These are phyloP conservation scores for Thermothelomyces thermophilus DNA, from an alignment of 2,329 filamentous ascomycete species.

Conservation along the genomic window DNA sequence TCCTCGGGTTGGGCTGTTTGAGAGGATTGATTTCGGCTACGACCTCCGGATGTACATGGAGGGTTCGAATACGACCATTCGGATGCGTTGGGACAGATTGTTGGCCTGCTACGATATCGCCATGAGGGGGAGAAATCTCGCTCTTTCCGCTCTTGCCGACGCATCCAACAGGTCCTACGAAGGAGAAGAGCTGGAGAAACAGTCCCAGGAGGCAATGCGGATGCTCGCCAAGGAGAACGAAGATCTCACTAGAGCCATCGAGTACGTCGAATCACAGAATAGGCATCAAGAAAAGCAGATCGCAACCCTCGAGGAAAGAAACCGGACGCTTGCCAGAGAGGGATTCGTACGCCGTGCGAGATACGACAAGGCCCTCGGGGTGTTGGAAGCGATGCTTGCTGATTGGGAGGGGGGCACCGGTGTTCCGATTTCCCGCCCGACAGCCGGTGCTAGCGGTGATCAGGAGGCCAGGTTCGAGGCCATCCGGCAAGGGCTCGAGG, in stretches of 20 bases:
- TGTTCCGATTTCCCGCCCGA: neutral
- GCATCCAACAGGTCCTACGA: neutral
- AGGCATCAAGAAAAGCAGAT: neutral
- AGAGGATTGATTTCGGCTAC: neutral
- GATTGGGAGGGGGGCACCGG: neutral
- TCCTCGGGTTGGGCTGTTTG: slow-evolving; percentile 3
- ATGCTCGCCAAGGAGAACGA: neutral
- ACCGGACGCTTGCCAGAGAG: neutral
- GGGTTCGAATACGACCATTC: neutral
- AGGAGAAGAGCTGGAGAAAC: neutral
- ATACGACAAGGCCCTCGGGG: neutral
- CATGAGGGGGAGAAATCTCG: slow-evolving; percentile 1
- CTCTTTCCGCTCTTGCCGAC: slow-evolving; percentile 1
- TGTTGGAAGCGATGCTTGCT: neutral
- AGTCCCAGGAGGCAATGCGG: neutral
- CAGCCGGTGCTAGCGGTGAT: neutral
- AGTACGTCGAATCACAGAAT: neutral
- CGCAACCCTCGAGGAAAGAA: neutral
- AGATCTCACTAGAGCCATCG: neutral
- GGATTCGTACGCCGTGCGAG: neutral
- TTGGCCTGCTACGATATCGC: slow-evolving; percentile 5
- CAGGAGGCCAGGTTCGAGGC: neutral
- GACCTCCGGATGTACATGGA: neutral
- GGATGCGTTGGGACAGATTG: neutral
- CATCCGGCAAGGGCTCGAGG: neutral